Conservation (phyloP, 495 filamentous ascomycete species). For the Entonaema liquescens region DNA sequence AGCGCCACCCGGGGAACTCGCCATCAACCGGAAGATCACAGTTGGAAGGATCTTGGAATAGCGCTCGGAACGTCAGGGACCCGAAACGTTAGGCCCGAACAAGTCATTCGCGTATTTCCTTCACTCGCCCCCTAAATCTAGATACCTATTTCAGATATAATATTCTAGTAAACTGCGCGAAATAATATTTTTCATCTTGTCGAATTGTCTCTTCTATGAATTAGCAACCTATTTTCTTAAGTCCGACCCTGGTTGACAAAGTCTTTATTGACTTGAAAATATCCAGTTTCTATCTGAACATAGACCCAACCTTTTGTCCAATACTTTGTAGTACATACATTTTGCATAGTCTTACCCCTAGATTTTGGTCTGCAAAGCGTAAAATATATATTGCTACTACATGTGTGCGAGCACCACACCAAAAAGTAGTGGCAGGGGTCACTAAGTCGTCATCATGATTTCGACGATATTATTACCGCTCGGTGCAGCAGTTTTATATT, state of each 20-base stretch:
- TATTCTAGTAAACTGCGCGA: neutral
- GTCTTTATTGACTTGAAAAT: neutral
- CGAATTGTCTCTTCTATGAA: neutral
- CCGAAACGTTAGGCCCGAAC: conserved; percentile 36
- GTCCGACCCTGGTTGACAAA: neutral
- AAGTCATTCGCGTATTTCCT: conserved; percentile 11
- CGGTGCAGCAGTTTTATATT: conserved; percentile 28
- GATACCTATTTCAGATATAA: neutral
- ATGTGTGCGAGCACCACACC: neutral
- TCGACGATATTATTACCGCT: conserved; percentile 28
- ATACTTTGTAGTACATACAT: neutral
- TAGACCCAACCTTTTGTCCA: neutral
- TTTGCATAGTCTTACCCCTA: neutral
- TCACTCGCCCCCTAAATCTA: conserved; percentile 6
- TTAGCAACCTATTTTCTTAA: neutral
- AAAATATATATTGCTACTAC: no score
- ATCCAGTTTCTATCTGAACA: neutral
- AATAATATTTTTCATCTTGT: neutral
- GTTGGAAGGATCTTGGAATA: conserved; percentile 18
- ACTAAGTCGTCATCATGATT: conserved; percentile 1
- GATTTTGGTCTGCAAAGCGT: no score
- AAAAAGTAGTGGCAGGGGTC: neutral
- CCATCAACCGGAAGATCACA: neutral
- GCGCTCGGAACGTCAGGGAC: conserved; percentile 35
- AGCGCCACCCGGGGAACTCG: neutral